Evolutionary conservation across 495 filamentous ascomycete genomes (phyloP).

Genomic region (Neurospora sublineolata): DNA sequence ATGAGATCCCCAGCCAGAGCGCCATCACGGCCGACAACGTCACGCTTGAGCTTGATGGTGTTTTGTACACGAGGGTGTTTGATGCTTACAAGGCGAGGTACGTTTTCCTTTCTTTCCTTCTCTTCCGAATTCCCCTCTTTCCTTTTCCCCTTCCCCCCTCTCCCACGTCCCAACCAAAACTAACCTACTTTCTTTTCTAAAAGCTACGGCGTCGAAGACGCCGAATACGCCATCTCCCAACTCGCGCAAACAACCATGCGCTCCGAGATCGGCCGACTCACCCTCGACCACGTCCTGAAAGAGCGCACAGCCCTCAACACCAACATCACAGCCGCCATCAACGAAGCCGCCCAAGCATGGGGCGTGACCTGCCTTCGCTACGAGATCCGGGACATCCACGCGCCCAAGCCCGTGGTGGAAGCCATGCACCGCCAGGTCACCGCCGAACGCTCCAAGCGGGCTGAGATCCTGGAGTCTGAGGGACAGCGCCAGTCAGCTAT

Average conservation of each 20-base stretch:
- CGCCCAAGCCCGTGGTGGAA: constrained; percentile 79
- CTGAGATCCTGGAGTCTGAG: constrained; percentile 92
- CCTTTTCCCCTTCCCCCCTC: not conserved
- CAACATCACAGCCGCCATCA: constrained; percentile 96
- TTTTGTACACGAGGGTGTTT: constrained; percentile 89
- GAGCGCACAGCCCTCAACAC: constrained; percentile 90
- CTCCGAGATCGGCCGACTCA: constrained; percentile 90
- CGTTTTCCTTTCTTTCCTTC: constrained; percentile 7
- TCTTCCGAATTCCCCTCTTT: not conserved
- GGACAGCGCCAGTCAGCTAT: constrained; percentile 93
- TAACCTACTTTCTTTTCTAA: constrained; percentile 4
- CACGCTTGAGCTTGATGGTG: constrained; percentile 88
- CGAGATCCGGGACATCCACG: constrained; percentile 97
- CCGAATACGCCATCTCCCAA: constrained; percentile 96
- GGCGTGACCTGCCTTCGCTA: constrained; percentile 92
- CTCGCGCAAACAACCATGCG: constrained; percentile 98
- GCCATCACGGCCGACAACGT: constrained; percentile 99
- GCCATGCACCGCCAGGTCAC: constrained; percentile 98
- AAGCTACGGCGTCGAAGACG: constrained; percentile 96
- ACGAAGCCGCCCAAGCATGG: constrained; percentile 94
- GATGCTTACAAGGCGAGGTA: constrained; percentile 95
- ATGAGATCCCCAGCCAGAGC: constrained; percentile 89
- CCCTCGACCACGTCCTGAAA: constrained; percentile 93
- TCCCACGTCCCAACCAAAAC: not conserved
- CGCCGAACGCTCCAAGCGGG: constrained; percentile 89